Base-by-base conservation (phyloP, 352 stramenopile genomes). In the Phytophthora foliorum region DNA sequence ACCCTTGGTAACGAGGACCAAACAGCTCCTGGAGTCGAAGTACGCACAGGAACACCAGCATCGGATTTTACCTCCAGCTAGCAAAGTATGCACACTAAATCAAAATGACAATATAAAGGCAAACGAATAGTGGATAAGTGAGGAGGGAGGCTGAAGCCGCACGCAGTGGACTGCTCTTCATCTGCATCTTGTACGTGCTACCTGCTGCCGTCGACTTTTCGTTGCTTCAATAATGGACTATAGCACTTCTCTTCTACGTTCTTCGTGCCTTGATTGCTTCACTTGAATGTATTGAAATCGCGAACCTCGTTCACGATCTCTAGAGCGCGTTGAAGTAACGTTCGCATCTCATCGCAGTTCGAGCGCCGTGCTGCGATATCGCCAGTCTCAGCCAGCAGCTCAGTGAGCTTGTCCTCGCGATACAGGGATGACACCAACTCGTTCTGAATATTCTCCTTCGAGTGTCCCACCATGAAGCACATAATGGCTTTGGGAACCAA, bases 401-500 rank as follows among this genome's bases (percentile, higher is more conserved):
- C 93, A 24, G 76, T 86, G n/a, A 99, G 86, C 66, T 99, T 93
- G 54, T 97, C 91, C 68, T 99, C 97, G 29, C 97, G 94, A 77
- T 99, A 99, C 24, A 99, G 81, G 57, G 97, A 93, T 38, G 90
- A 96, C 17, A 99, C 96, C 31, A 99, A 82, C 76, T 99, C 97
- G 80, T 99, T 99, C 78, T 99, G 97, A 60, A 99, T 89, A 45
- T 98, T 98, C 70, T 99, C 96, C 76, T 98, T 98, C 34, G 97
- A 88, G 74, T 96, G 72, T 24, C 89, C 90, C 25, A 98, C 90
- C 90, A 99, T 94, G 72, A 99, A 99, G 84, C 95, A 98, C 97
- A 99, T 99, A 73, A 99, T 99, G n/a, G 97, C 97, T 82, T 99
- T 99, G 6, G 98, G 98, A 39, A 99, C 97, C 70, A 99, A 85